phyloP scores from a whole-genome alignment of 768 basidiomycete genomes.

The Kwoniella botswanensis region DNA sequence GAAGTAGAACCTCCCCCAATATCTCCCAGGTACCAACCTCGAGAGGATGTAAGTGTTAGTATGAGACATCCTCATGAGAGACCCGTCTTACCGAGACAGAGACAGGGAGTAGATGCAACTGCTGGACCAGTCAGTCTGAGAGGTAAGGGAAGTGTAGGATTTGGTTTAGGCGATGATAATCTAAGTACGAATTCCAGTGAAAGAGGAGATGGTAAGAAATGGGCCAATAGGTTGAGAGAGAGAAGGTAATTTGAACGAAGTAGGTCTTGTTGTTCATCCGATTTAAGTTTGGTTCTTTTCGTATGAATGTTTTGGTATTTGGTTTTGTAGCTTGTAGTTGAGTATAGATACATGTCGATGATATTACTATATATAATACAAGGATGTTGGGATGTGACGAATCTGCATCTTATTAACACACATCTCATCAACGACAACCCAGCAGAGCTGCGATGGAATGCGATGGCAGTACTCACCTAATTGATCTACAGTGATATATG shows the following conservation, averaged over 20 bases:
- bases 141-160: conserved; percentile 7
- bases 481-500: background rate
- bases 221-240: conserved; percentile 41
- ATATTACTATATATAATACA: background rate
- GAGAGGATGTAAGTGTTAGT: too few relatives aligned
- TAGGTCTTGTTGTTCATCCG: background rate
- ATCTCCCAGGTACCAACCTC: too few relatives aligned
- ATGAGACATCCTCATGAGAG: conserved; percentile 38
- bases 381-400: background rate
- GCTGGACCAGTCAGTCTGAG: conserved; percentile 8
- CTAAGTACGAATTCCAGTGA: background rate
- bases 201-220: conserved; percentile 31
- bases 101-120: background rate
- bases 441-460: too few relatives aligned
- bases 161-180: background rate
- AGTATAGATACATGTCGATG: too few relatives aligned
- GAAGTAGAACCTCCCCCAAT: conserved; percentile 11
- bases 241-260: conserved; percentile 8
- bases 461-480: too few relatives aligned
- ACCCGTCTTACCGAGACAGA: conserved; percentile 34
- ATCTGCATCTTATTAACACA: too few relatives aligned
- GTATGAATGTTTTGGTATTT: background rate
- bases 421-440: too few relatives aligned
- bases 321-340: background rate
- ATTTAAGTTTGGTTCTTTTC: background rate